These are phyloP conservation scores for Claviceps pazoutovae DNA, from an alignment of 2,329 filamentous ascomycete genomes.

Conservation along the genomic window DNA sequence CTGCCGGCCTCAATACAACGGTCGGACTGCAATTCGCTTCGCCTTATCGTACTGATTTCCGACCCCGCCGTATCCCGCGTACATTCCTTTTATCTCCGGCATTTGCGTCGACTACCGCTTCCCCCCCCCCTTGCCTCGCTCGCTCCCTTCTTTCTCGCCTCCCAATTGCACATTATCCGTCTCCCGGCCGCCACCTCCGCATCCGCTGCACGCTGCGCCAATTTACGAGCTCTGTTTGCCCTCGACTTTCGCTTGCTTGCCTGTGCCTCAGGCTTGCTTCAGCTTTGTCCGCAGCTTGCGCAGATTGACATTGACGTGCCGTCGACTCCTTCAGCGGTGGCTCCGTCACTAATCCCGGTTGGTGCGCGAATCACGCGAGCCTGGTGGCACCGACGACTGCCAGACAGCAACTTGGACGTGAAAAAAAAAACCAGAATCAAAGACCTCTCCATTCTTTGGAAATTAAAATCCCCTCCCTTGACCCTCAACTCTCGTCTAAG, in stretches of 20 bases:
- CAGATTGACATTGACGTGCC: neutral
- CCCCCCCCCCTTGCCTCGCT: neutral
- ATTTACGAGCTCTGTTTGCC: too few species aligned
- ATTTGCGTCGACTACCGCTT: neutral
- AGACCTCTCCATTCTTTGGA: neutral
- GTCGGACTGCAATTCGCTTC: neutral
- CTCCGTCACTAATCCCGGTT: neutral
- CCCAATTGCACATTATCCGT: neutral
- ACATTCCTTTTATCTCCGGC: neutral
- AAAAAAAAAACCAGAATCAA: neutral
- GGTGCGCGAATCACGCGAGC: conserved; percentile 4
- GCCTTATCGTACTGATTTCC: neutral
- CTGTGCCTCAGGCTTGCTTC: too few species aligned
- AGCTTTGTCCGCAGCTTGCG: too few species aligned
- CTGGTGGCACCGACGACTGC: neutral
- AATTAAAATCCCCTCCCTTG: neutral
- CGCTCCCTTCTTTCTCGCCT: neutral
- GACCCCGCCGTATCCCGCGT: neutral
- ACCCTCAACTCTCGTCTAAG: neutral
- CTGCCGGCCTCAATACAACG: neutral
- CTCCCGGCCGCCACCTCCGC: neutral
- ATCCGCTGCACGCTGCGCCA: neutral
- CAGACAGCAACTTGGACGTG: neutral
- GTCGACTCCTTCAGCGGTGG: neutral
- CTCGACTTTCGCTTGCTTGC: too few species aligned